Percentiles rank a stretch among this genome's conserved stretches.
phyloP scores from a whole-genome alignment of 2,329 filamentous ascomycete species.

The Exophiala sp. region DNA sequence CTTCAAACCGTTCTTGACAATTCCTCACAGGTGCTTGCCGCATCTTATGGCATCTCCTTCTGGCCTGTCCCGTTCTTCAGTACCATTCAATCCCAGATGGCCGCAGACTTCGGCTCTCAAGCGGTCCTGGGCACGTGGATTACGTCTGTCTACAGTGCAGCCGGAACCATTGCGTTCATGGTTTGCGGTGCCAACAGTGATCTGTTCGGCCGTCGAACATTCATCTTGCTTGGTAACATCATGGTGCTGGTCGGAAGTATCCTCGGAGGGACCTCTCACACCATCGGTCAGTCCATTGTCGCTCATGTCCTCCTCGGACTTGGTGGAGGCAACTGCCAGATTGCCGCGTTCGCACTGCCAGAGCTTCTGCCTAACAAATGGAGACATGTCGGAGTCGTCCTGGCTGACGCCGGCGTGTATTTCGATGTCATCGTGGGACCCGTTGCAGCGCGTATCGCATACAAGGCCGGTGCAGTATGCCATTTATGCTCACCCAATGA shows the following conservation, averaged over 20 bases:
- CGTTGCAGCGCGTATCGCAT: not conserved
- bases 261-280: conserved; percentile 1
- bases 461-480: no score
- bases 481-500: no score
- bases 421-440: not conserved
- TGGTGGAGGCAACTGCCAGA: conserved; percentile 32
- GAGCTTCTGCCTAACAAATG: conserved; percentile 48
- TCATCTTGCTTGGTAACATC: conserved; percentile 44
- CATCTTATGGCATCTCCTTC: no score
- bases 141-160: not conserved
- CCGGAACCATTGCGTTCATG: conserved; percentile 7
- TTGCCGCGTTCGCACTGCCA: conserved; percentile 41
- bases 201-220: conserved; percentile 47
- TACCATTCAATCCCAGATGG: no score
- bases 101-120: no score
- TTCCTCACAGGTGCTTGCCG: no score
- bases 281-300: not conserved
- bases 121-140: not conserved
- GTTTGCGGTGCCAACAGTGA: conserved; percentile 30
- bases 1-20: no score
- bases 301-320: conserved; percentile 2
- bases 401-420: conserved; percentile 34
- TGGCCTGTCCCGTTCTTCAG: no score
- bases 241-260: conserved; percentile 31
- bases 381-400: conserved; percentile 44